Evolutionary conservation across 352 stramenopile genomes (phyloP), one percentile per base, ranked within the genome.

Genomic region (Phytopythium oedochilum): DNA sequence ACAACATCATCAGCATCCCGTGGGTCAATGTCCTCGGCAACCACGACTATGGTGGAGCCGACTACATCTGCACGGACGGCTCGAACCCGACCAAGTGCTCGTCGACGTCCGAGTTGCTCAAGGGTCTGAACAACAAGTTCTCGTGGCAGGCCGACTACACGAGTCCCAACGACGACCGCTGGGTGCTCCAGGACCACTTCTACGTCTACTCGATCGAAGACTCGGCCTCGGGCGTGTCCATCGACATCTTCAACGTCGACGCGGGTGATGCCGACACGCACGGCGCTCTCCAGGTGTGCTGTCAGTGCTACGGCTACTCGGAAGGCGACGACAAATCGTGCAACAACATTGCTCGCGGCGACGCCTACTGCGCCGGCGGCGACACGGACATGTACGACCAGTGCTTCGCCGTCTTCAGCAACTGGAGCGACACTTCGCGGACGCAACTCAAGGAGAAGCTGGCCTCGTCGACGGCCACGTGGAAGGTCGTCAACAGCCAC

Each of bases 21-120:
- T 87, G 76, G 76, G 46, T 87, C 28, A 87, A 86, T 32, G 75
- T 86, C 26, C 63, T 87, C 55, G 76, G 76, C n/a, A 87, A 87
- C 64, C 76, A 87, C 70, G 76, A 87, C 63, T 86, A 86, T 56
- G 76, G 78, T 47, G 76, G 76, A 15, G 71, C 70, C 31, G 71
- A 62, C 38, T 87, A 75, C 73, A 75, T 87, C 46, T 87, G 76
- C 58, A 66, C 62, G 18, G 56, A 73, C 40, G 66, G 64, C 5
- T 60, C 67, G 17, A 59, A 72, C 42, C 52, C 64, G 17, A 55
- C 60, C 14, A 51, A 69, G 36, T 80, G 71, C 44, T 53, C 43
- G 31, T 58, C 26, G 17, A 32, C 71, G 5, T 52, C 67, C 6
- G 67, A 57, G 22, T 23, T 73, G 14, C 51, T 71, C 7, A 54